Evolutionary conservation across 2,329 filamentous ascomycete species (phyloP), one percentile per base, ranked within the genome.

Genomic region (Epichloe typhina): DNA sequence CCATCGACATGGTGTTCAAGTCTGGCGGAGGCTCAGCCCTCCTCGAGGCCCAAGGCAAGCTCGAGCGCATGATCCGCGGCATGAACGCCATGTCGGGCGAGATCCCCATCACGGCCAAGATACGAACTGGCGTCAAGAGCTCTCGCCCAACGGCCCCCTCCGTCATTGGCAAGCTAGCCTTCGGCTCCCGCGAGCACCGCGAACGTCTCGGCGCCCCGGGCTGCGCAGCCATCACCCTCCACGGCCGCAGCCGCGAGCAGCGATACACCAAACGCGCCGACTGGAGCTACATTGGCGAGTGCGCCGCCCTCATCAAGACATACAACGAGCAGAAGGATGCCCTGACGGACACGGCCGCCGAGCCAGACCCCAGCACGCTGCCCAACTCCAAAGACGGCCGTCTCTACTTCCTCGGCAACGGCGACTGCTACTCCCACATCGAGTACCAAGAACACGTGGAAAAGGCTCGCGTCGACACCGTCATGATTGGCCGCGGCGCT

Each of bases 401-500:
- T 57, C 80, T 93, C 58, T 97, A 86, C 72, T 97, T 98, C 70
- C 74, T 96, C 57, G 93, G 93, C 59, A 98, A 98, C 66, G 93
- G 93, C 46, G 93, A 98, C 69, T 93, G 90, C 68, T 96, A 88
- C 71, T 96, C 89, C 4, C 89, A 97, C 66, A 71, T 83, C 35
- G 89, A 97, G 64, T 97, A 97, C 71, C 82, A 82, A 55, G 72
- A 82, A 52, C 83, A 93, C 61, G 73, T 97, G 39, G 75, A 84
- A 46, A 78, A 91, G 53, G 78, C 87, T 37, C 79, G 80, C 45
- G 89, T 97, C 44, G 91, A 97, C 70, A 82, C 82, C n/a, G 86
- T 95, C 63, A 97, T 98, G 93, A 82, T 97, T 54, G 93, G 84
- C n/a, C 86, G 93, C 54, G 93, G 93, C 51, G 93, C 93, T 9